Evolutionary conservation across 2,329 filamentous ascomycete genomes (phyloP).

Genomic region (Lasiodiplodia citricola): DNA sequence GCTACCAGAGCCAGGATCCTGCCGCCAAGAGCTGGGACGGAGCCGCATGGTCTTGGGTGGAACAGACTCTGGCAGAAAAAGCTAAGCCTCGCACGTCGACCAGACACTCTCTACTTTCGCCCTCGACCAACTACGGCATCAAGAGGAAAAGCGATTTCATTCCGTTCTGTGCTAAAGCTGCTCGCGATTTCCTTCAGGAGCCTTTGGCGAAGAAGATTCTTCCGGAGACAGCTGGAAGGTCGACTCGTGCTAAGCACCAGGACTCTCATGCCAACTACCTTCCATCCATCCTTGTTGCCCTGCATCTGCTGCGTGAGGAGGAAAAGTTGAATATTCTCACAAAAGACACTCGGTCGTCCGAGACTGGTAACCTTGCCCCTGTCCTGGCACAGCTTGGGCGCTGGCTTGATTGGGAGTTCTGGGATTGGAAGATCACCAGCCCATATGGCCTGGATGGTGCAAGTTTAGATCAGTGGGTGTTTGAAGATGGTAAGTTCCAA

Average conservation of each 20-base stretch:
- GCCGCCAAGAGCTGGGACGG: conserved; percentile 40
- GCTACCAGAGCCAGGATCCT: conserved; percentile 34
- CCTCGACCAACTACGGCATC: conserved; percentile 27
- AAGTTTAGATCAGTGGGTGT: conserved; percentile 59
- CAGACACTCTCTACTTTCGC: conserved; percentile 28
- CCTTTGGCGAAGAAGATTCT: conserved; percentile 39
- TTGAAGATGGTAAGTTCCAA: conserved; percentile 56
- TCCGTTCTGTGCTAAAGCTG: conserved; percentile 37
- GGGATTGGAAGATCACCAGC: conserved; percentile 58
- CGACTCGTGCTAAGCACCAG: conserved; percentile 19
- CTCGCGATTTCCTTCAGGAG: conserved; percentile 42
- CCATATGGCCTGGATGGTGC: conserved; percentile 68
- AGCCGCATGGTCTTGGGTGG: conserved; percentile 42
- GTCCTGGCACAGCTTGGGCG: conserved; percentile 78
- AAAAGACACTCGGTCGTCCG: conserved; percentile 53
- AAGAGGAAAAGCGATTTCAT: conserved; percentile 37
- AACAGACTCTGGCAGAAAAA: conserved; percentile 29
- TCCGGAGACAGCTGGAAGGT: conserved; percentile 10
- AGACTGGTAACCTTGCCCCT: conserved; percentile 65
- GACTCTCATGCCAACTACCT: conserved; percentile 48
- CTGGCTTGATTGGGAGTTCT: conserved; percentile 78
- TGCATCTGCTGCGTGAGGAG: conserved; percentile 91
- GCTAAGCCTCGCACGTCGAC: conserved; percentile 28
- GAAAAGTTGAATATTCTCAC: conserved; percentile 74
- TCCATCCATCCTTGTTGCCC: conserved; percentile 70